Base-by-base conservation (phyloP, 176 grass and related monocot genomes). In the Cymbopogon citratus region DNA sequence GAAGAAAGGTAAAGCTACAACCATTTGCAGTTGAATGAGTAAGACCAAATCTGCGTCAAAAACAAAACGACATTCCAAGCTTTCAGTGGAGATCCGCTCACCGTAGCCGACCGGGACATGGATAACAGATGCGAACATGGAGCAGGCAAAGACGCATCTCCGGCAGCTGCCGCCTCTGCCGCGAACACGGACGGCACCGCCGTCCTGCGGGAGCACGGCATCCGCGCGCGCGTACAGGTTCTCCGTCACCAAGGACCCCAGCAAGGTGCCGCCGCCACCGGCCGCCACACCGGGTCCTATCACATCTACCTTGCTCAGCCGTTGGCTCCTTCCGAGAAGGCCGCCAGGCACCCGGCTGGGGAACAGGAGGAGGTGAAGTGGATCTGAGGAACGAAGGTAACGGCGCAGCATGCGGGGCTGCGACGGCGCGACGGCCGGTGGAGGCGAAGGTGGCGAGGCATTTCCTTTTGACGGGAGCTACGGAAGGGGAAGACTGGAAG, bases 71-170 rank as follows among this genome's bases (percentile, higher is more conserved):
- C n/a, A n/a, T n/a, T n/a, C n/a, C n/a, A n/a, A n/a, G n/a, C n/a
- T 73, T 16, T 9, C 12, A 41, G 8, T 23, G 21, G 77, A 36
- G 15, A 27, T 10, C 15, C 61, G 1, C 91, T 89, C 72, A 97
- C 94, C 92, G 69, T 97, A 97, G 64, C 94, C 94, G 59, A 97
- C 92, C 68, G 94, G 94, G 9, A 94, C 83, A 12, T 83, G 85
- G 80, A 93, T 97, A 59, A 97, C 91, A 28, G 94, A 97, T 61
- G 94, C 94, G 68, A 97, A 97, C 68, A 94, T 61, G n/a, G 92
- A 89, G 79, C 94, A 97, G 66, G 80, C 85, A 16, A 97, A 54
- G 18, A 92, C 90, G 27, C 86, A 97, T 81, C 87, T 63, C 71
- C 82, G 79, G 74, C 89, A 89, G 27, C 85, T 39, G 19, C 39